Base-by-base conservation (phyloP, 331 rosid genomes). In the Malus hybrid region DNA sequence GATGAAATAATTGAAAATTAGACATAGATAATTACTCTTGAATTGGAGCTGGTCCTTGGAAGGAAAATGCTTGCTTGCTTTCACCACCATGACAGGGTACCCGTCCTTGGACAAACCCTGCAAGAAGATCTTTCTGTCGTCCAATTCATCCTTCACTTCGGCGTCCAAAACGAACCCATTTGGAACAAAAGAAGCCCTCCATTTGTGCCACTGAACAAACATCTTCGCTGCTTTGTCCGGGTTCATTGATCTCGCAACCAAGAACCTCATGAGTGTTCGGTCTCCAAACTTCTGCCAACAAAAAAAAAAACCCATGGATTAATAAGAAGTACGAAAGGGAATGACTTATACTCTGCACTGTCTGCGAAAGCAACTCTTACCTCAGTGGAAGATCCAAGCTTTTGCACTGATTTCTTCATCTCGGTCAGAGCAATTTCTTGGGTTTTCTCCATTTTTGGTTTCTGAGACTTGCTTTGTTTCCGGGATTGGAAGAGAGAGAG, bases 211-310 rank as follows among this genome's bases (percentile, higher is more conserved):
- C 61, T 85, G 90, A 16, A 85, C 92, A 70, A 95, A 95, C 97
- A 92, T 95, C 85, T 86, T 95, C 0, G 93, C 93, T 7, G 92
- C 96, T 63, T 95, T 92, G 7, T 83, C 89, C 7, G 88, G 81
- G 42, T 90, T 89, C 96, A 90, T 89, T 15, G 97, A 95, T 71
- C 97, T 87, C 28, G 99, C 97, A 68, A 90, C 80, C 96, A 92
- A 82, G 88, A 92, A 95, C 86, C 99, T 94, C 88, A 69, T 71
- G 29, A 94, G 85, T 28, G 93, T 89, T 36, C 82, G 70, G 20
- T 92, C 90, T 33, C 86, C 90, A 78, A 46, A 84, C 66, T 87
- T 86, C 97, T 89, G 74, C 82, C 77, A 64, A 75, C 28, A 75
- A 71, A 10, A 63, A 19, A 50, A 1, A 10, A 63, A 19, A 50